These are phyloP conservation scores for Jatropha multifida DNA, from an alignment of 441 rosid species.

Conservation along the genomic window DNA sequence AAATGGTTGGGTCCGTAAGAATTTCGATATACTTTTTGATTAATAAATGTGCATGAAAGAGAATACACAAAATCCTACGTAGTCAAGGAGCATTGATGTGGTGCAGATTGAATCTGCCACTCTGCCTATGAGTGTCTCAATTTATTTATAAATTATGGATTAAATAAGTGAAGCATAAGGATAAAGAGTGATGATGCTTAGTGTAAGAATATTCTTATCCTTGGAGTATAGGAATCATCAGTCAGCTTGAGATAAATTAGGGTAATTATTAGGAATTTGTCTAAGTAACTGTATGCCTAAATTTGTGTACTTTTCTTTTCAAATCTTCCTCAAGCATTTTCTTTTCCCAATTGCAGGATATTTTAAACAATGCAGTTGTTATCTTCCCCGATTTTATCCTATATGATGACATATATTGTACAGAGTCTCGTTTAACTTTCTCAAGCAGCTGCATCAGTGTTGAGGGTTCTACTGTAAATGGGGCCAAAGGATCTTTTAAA, in stretches of 20 bases:
- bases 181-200: neutral
- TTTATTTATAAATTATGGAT: neutral
- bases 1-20: neutral
- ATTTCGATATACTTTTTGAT: neutral
- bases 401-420: conserved; percentile 43
- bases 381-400: conserved; percentile 51
- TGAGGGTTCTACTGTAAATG: conserved; percentile 51
- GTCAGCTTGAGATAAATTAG: neutral
- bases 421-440: conserved; percentile 48
- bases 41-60: conserved; percentile 6
- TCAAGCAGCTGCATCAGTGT: conserved; percentile 41
- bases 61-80: neutral
- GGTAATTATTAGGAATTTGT: neutral
- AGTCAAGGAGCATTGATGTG: neutral
- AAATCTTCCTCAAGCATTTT: neutral
- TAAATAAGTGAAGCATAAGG: neutral
- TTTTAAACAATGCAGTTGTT: conserved; percentile 35
- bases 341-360: conserved; percentile 45
- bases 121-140: neutral
- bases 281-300: too few relatives aligned
- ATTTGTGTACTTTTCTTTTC: neutral
- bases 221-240: too few relatives aligned
- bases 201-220: neutral
- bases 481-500: conserved; percentile 36
- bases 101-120: neutral